phyloP scores from a whole-genome alignment of 2,329 filamentous ascomycete genomes.

The Exophiala sp. region DNA sequence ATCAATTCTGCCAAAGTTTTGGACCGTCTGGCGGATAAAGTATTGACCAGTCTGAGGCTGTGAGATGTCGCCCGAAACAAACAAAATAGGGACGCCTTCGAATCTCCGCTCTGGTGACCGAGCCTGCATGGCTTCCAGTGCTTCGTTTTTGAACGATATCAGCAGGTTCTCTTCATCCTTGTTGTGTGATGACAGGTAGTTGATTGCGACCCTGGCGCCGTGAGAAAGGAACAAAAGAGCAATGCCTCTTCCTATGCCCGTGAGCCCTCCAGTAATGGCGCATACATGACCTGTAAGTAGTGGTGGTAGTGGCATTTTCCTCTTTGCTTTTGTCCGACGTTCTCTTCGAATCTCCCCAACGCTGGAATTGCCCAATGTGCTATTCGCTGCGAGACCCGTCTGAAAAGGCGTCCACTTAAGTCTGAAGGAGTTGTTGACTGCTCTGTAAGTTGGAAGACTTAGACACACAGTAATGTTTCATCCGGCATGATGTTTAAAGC shows the following conservation, averaged over 20 bases:
- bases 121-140: conserved; percentile 28
- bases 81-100: conserved; percentile 42
- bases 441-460: too few relatives aligned
- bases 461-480: neutral
- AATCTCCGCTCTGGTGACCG: conserved; percentile 6
- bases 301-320: conserved; percentile 26
- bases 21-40: conserved; percentile 56
- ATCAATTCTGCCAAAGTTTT: conserved; percentile 31
- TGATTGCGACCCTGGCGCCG: conserved; percentile 33
- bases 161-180: conserved; percentile 28
- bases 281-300: conserved; percentile 62
- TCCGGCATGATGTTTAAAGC: neutral
- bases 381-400: too few relatives aligned
- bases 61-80: conserved; percentile 73
- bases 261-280: conserved; percentile 82
- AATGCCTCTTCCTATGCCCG: conserved; percentile 81
- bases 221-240: conserved; percentile 64
- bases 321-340: neutral
- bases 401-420: too few relatives aligned
- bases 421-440: neutral
- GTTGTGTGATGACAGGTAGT: conserved; percentile 31
- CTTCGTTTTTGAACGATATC: conserved; percentile 23
- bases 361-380: neutral
- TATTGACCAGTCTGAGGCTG: conserved; percentile 66
- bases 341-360: neutral